These are phyloP conservation scores for Diplodia intermedia DNA, from an alignment of 2,329 filamentous ascomycete species.

Conservation along the genomic window DNA sequence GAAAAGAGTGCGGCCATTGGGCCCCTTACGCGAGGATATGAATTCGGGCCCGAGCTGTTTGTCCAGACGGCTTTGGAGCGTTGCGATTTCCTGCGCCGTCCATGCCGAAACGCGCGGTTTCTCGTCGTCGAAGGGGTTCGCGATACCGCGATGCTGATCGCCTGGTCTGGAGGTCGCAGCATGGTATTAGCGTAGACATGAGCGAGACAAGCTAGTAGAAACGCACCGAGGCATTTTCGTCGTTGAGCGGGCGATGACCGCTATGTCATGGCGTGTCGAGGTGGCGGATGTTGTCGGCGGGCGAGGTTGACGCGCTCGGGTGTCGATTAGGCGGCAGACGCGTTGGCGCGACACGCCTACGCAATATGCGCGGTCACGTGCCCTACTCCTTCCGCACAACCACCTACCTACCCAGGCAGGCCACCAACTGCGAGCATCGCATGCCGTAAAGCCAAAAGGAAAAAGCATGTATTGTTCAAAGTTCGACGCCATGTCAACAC, in stretches of 20 bases:
- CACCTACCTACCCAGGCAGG: background rate
- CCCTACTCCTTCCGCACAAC: background rate
- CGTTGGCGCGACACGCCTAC: conserved; percentile 2
- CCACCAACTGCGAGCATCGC: background rate
- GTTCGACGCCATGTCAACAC: conserved; percentile 6
- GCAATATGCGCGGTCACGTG: conserved; percentile 16
- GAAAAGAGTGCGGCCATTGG: conserved; percentile 84
- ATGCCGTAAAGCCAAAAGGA: too few species aligned
- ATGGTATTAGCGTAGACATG: conserved; percentile 35
- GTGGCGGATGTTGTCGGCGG: conserved; percentile 7
- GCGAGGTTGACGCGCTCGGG: conserved; percentile 9
- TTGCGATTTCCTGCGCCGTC: conserved; percentile 89
- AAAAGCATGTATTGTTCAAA: background rate
- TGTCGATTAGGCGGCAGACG: conserved; percentile 22
- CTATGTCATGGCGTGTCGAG: conserved; percentile 21
- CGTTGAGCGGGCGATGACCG: background rate
- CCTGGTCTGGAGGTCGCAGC: conserved; percentile 42
- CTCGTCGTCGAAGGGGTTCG: conserved; percentile 86
- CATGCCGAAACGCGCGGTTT: conserved; percentile 74
- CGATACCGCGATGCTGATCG: conserved; percentile 49
- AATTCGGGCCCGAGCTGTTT: conserved; percentile 96
- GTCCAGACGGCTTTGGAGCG: conserved; percentile 83
- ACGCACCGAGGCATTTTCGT: conserved; percentile 26
- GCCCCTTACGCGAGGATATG: conserved; percentile 83
- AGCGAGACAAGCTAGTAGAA: too few species aligned